phyloP scores from a whole-genome alignment of 1,284 basidiomycete species.

The Phellinidium pouzarii region DNA sequence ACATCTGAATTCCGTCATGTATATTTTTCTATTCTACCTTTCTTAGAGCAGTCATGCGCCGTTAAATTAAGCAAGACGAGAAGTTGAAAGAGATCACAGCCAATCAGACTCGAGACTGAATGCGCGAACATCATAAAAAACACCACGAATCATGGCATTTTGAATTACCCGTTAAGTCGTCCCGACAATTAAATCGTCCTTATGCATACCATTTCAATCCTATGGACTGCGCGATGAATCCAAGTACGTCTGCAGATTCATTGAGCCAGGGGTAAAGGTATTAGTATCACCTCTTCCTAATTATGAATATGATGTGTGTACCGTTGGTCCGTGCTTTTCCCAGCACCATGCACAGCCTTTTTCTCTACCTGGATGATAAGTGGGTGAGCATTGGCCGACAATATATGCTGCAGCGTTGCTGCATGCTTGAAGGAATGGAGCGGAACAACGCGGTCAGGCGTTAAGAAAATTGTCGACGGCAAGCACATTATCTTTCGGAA shows the following conservation, averaged over 20 bases:
- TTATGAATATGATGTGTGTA: constrained; percentile 26
- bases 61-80: no score
- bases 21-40: no score
- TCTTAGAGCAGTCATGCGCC: no score
- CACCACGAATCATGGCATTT: no score
- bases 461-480: constrained; percentile 69
- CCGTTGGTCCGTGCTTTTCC: constrained; percentile 73
- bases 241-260: constrained; percentile 70
- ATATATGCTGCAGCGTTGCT: constrained; percentile 62
- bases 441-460: constrained; percentile 73
- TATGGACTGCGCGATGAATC: constrained; percentile 64
- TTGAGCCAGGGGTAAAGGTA: constrained; percentile 43
- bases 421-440: constrained; percentile 78
- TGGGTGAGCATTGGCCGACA: constrained; percentile 60
- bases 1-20: no score
- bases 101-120: no score
- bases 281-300: neutral
- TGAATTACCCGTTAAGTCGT: no score
- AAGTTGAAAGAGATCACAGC: no score
- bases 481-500: constrained; percentile 51
- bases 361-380: constrained; percentile 70
- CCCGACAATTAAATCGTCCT: no score
- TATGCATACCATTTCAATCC: constrained; percentile 42
- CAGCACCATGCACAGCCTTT: constrained; percentile 76
- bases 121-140: no score